A percentile compares a stretch with the other conserved stretches of the same genome.
These are phyloP conservation scores for Haplosporangium gracile DNA, from an alignment of 192 early-diverging fungal species.

Conservation along the genomic window DNA sequence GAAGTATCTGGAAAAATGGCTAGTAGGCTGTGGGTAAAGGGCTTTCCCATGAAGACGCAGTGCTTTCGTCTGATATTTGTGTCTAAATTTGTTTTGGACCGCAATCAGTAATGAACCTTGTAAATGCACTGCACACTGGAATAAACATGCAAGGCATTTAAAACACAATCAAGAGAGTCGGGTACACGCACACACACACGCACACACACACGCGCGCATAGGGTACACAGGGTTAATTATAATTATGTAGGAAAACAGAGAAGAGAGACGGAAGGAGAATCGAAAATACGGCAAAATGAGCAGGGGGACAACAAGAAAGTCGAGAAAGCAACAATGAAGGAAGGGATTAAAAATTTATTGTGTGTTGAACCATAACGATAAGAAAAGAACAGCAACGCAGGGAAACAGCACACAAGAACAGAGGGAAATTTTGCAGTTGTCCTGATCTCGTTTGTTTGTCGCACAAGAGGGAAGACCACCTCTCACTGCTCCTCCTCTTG, in stretches of 20 bases:
- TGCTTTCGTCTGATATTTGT: too few relatives aligned
- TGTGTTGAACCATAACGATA: constrained; percentile 3
- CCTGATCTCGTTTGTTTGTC: constrained; percentile 9
- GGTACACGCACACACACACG: too few relatives aligned
- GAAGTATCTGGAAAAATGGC: too few relatives aligned
- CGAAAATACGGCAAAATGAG: neutral
- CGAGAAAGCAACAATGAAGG: neutral
- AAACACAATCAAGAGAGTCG: too few relatives aligned
- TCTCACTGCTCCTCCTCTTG: neutral
- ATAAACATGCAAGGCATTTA: too few relatives aligned
- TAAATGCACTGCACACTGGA: too few relatives aligned
- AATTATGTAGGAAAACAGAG: neutral
- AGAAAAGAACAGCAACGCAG: neutral
- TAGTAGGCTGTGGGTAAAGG: too few relatives aligned
- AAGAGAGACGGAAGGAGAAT: neutral
- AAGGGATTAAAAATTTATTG: neutral
- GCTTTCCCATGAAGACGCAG: too few relatives aligned
- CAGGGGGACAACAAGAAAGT: neutral
- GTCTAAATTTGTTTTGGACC: too few relatives aligned
- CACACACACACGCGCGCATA: too few relatives aligned
- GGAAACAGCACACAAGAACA: neutral
- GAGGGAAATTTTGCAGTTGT: neutral
- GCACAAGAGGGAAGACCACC: neutral
- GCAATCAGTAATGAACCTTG: too few relatives aligned
- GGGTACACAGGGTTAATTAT: neutral